Evolutionary conservation across 495 filamentous ascomycete species (phyloP).

Genomic region (Hypoxylon fuscum): DNA sequence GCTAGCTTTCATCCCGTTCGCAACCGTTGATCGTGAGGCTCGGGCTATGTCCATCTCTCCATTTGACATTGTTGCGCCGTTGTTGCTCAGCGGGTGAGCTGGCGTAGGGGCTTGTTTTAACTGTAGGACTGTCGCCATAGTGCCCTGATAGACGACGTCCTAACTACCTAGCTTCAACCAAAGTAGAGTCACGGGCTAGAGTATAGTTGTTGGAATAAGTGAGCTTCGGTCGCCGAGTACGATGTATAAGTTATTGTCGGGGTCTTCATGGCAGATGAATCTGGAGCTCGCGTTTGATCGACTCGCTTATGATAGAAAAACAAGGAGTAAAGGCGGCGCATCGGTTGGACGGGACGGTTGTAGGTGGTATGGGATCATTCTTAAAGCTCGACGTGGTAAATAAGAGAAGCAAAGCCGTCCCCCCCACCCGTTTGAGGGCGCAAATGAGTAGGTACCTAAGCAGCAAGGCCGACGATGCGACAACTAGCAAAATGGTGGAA

Average conservation of each 20-base stretch:
- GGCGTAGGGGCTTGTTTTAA: constrained; percentile 48
- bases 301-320: constrained; percentile 15
- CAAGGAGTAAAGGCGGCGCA: constrained; percentile 14
- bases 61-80: constrained; percentile 31
- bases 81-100: constrained; percentile 44
- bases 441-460: no score
- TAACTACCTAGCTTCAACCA: constrained; percentile 1
- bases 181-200: constrained; percentile 10
- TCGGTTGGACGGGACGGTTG: constrained; percentile 1
- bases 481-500: constrained; percentile 8
- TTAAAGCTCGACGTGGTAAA: background rate
- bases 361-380: constrained; percentile 1
- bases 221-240: constrained; percentile 9
- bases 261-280: constrained; percentile 34
- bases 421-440: constrained; percentile 1
- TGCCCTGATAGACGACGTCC: constrained; percentile 19
- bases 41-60: constrained; percentile 45
- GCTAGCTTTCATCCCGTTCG: constrained; percentile 42
- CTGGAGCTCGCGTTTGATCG: constrained; percentile 11
- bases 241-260: no score
- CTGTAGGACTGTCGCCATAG: constrained; percentile 52
- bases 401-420: background rate
- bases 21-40: constrained; percentile 30
- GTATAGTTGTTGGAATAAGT: constrained; percentile 5
- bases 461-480: background rate